Conservation (phyloP, 2,329 filamentous ascomycete species). For the Trichoderma sp. region DNA sequence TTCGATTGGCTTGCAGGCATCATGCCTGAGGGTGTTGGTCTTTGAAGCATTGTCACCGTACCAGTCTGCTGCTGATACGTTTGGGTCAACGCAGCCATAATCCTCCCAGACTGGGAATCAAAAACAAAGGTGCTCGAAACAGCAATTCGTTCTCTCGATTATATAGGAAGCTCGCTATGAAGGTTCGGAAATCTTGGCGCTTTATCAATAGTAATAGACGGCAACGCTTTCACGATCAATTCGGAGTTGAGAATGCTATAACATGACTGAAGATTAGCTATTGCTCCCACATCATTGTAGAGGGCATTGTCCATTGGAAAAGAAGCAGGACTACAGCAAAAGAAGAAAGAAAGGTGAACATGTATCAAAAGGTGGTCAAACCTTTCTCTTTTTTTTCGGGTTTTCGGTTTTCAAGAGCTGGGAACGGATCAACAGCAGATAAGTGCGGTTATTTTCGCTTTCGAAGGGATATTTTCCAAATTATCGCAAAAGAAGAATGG, state of each 20-base stretch:
- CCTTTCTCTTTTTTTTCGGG: conserved; percentile 1
- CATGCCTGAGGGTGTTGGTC: conserved; percentile 55
- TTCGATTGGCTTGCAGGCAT: conserved; percentile 53
- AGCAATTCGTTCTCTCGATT: neutral
- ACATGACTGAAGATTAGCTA: neutral
- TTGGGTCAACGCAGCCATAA: conserved; percentile 83
- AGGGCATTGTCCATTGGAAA: neutral
- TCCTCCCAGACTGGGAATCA: conserved; percentile 32
- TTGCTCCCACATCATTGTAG: neutral
- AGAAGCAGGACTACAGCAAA: neutral
- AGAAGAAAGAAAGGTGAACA: neutral
- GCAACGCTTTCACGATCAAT: neutral
- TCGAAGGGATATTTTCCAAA: neutral
- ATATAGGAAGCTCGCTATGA: neutral
- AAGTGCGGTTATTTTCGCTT: conserved; percentile 3
- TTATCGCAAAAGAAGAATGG: conserved; percentile 3
- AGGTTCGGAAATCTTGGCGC: neutral
- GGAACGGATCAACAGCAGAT: conserved; percentile 4
- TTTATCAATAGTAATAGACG: neutral
- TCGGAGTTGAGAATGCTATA: neutral
- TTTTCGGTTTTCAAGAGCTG: neutral
- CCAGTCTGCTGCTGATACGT: conserved; percentile 72
- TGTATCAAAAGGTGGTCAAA: conserved; percentile 2
- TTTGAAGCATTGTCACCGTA: conserved; percentile 73
- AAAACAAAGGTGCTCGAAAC: neutral